Conservation (phyloP, 2,329 filamentous ascomycete genomes). For the Lasiodiplodia sp. region DNA sequence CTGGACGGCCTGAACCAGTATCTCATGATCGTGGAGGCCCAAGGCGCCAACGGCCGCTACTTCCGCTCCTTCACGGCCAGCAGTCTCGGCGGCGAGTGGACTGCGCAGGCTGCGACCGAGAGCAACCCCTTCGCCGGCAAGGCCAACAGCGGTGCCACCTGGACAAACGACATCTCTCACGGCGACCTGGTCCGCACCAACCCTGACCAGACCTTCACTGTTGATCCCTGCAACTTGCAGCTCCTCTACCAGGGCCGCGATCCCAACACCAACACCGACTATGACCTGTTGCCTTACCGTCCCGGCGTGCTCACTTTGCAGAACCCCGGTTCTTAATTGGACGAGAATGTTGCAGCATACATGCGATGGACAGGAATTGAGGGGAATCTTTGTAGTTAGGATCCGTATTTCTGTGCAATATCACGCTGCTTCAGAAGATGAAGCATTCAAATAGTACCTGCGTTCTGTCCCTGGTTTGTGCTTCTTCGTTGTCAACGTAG, state of each 20-base stretch:
- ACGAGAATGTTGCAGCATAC: too few relatives aligned
- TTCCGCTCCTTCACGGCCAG: slow-evolving; percentile 72
- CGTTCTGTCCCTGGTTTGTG: too few relatives aligned
- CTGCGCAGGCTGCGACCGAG: slow-evolving; percentile 63
- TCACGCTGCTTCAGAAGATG: too few relatives aligned
- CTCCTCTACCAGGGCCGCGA: slow-evolving; percentile 68
- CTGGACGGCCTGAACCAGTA: slow-evolving; percentile 63
- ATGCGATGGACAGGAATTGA: too few relatives aligned
- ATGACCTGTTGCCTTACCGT: slow-evolving; percentile 61
- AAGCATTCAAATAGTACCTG: too few relatives aligned
- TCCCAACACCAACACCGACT: slow-evolving; percentile 54
- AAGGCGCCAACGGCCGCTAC: slow-evolving; percentile 65
- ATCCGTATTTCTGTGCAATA: too few relatives aligned
- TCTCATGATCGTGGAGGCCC: slow-evolving; percentile 72
- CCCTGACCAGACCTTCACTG: slow-evolving; percentile 67
- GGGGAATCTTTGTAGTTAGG: too few relatives aligned
- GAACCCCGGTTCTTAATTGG: slow-evolving; percentile 1
- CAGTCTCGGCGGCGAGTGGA: slow-evolving; percentile 65
- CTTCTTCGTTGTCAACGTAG: too few relatives aligned
- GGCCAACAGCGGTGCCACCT: slow-evolving; percentile 68
- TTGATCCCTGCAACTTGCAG: slow-evolving; percentile 71
- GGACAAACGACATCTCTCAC: slow-evolving; percentile 73
- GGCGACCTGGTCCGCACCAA: slow-evolving; percentile 66
- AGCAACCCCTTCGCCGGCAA: slow-evolving; percentile 70
- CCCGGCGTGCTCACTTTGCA: slow-evolving; percentile 63